Evolutionary conservation across 331 rosid species (phyloP), one percentile per base, ranked within the genome.

Genomic region (Malus hybrid): DNA sequence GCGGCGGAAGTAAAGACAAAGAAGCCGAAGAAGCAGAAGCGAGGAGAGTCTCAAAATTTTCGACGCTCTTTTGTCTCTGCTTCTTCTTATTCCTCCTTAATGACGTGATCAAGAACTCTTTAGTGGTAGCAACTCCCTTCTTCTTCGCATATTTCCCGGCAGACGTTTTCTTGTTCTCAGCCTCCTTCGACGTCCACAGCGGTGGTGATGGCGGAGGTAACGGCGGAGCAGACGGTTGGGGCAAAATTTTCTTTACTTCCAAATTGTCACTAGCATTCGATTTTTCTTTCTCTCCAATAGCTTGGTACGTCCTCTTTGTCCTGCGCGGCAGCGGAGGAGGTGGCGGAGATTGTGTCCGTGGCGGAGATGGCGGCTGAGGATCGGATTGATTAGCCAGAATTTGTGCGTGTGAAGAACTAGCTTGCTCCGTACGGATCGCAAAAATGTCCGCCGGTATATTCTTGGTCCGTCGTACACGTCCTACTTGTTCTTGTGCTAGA

Each of bases 11-110:
- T 59, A 75, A 70, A 7, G 86, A 42, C 20, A 75, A 39, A 27
- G 72, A 7, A 16, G 76, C 15, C 22, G 79, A 24, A 72, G 77
- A 27, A 32, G 63, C 74, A 32, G 87, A 79, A 33, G 42, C 57
- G 9, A 80, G 71, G 34, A 90, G 31, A 36, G 82, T 71, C 2
- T 88, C 90, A 56, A 88, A 81, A 73, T 79, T 90, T 73, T 91
- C 97, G 50, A 88, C 73, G 67, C 95, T 91, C 69, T 62, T 85
- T 20, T 89, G 87, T 50, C 93, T 89, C 14, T 83, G 92, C 78
- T 86, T 85, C 87, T 90, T 90, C 87, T 84, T 92, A 82, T 80
- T 92, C 66, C 87, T 76, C 82, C 74, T 85, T 7, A 78, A 65
- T 32, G 91, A 78, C 8, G 81, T 59, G 65, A 65, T 78, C 74